These are phyloP conservation scores for Colletotrichum gloeosporioides DNA, from an alignment of 2,329 filamentous ascomycete genomes.

Conservation along the genomic window DNA sequence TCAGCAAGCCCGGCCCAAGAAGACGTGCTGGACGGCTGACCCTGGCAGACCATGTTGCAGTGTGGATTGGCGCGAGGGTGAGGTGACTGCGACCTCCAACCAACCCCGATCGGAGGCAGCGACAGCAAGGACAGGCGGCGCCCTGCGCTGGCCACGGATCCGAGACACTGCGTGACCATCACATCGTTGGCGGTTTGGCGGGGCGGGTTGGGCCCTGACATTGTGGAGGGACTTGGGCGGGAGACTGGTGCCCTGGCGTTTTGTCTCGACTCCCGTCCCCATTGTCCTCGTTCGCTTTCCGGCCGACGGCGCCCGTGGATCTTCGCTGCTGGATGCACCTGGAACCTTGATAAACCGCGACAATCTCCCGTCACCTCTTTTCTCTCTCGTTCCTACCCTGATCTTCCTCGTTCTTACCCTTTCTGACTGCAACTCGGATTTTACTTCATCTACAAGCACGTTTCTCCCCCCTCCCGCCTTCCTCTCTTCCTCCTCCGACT, in stretches of 20 bases:
- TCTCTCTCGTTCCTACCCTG: background rate
- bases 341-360: slow-evolving; percentile 19
- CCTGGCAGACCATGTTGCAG: background rate
- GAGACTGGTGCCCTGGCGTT: background rate
- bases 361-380: background rate
- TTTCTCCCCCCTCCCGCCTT: background rate
- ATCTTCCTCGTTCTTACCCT: background rate
- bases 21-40: slow-evolving; percentile 20
- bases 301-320: background rate
- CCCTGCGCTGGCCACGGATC: slow-evolving; percentile 20
- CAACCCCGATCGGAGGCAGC: background rate
- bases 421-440: background rate
- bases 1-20: background rate
- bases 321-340: background rate
- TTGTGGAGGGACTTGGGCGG: background rate
- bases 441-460: background rate
- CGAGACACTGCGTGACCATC: slow-evolving; percentile 21
- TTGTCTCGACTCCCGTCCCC: background rate
- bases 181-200: background rate
- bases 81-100: background rate
- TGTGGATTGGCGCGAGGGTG: background rate
- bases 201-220: background rate
- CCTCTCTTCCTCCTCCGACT: background rate
- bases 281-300: background rate
- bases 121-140: slow-evolving; percentile 9